These are phyloP conservation scores for Clathrus columnatus DNA, from an alignment of 768 basidiomycete genomes.

Conservation along the genomic window DNA sequence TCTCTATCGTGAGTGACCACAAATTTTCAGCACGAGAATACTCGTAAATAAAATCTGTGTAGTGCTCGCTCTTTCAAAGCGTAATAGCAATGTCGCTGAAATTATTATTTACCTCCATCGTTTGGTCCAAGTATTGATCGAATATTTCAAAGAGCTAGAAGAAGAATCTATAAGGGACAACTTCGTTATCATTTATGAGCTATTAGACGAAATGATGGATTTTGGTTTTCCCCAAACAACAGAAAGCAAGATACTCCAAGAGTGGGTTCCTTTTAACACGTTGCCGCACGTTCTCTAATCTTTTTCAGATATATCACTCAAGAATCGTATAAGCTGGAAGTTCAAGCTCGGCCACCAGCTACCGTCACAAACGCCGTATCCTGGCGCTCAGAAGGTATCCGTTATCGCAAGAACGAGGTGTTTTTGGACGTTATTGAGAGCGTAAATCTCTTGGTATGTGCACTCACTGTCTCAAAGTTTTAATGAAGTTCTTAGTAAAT, in stretches of 20 bases:
- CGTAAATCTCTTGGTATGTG: constrained; percentile 84
- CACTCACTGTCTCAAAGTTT: background rate
- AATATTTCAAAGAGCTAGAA: constrained; percentile 99
- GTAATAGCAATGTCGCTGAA: constrained; percentile 92
- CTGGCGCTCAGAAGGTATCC: constrained; percentile 95
- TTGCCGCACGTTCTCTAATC: background rate
- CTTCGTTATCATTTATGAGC: constrained; percentile 98
- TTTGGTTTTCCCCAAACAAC: constrained; percentile 99
- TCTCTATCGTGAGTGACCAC: constrained; percentile 68
- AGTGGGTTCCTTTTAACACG: constrained; percentile 40
- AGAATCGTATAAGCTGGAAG: constrained; percentile 94
- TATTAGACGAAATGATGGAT: constrained; percentile 99
- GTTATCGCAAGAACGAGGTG: constrained; percentile 98
- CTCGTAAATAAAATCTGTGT: background rate
- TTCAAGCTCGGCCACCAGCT: constrained; percentile 87
- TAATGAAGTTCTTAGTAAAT: background rate
- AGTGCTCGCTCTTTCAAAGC: constrained; percentile 95
- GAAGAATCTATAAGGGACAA: constrained; percentile 99
- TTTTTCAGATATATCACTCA: constrained; percentile 84
- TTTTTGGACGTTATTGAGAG: constrained; percentile 98
- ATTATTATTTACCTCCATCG: constrained; percentile 95
- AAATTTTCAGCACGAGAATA: background rate
- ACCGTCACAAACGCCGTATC: constrained; percentile 98
- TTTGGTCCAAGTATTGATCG: constrained; percentile 83
- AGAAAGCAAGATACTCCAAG: constrained; percentile 97